phyloP scores from a whole-genome alignment of 2,329 filamentous ascomycete species.

The Sordariomycetes sp. region DNA sequence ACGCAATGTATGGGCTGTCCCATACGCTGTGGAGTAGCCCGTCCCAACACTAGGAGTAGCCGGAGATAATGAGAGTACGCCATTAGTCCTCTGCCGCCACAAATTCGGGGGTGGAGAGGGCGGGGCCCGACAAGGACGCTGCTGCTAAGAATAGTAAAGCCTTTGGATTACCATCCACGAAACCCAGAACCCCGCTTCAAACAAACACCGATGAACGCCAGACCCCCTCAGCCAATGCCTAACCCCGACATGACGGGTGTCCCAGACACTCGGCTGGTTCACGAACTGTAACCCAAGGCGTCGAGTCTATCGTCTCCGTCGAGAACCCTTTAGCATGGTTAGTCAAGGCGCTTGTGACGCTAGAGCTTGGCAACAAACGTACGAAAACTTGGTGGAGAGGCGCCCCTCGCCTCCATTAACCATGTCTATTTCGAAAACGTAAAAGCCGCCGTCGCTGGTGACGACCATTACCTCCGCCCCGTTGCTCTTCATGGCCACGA shows the following conservation, averaged over 20 bases:
- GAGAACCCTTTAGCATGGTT: slow-evolving; percentile 29
- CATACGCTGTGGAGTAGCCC: too few relatives aligned
- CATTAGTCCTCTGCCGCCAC: too few relatives aligned
- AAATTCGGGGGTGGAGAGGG: too few relatives aligned
- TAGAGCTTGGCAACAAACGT: not conserved
- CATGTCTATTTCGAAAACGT: slow-evolving; percentile 90
- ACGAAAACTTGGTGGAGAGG: slow-evolving; percentile 68
- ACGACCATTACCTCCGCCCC: slow-evolving; percentile 97
- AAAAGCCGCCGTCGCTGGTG: slow-evolving; percentile 90
- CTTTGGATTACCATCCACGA: not conserved
- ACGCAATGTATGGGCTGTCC: not conserved
- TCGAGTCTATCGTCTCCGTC: slow-evolving; percentile 46
- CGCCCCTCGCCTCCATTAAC: slow-evolving; percentile 90
- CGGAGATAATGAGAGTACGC: too few relatives aligned
- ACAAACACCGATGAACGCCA: not conserved
- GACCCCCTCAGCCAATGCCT: not conserved
- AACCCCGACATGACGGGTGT: not conserved
- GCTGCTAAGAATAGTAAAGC: too few relatives aligned
- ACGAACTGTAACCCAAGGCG: slow-evolving; percentile 30
- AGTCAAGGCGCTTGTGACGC: not conserved
- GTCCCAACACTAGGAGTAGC: not conserved
- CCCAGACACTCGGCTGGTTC: not conserved
- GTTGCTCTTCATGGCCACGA: slow-evolving; percentile 95
- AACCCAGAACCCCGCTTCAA: not conserved
- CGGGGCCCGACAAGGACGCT: too few relatives aligned